Evolutionary conservation across 768 basidiomycete genomes (phyloP).

Genomic region (Sutorius australiensis): DNA sequence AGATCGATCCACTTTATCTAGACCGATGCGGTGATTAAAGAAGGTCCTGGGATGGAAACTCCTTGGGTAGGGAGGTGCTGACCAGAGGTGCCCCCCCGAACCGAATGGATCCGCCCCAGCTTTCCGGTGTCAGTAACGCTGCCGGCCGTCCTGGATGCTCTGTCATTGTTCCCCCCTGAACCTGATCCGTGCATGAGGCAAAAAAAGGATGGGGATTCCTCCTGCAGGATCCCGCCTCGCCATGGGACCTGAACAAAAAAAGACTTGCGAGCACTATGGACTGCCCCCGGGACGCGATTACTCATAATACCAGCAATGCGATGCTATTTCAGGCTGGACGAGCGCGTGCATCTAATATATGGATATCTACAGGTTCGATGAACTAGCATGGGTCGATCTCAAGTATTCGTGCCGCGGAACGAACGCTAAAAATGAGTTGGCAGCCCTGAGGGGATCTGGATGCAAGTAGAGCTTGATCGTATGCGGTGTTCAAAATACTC

Average conservation of each 20-base stretch:
- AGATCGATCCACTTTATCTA: slow-evolving; percentile 11
- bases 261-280: not conserved
- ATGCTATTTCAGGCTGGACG: not conserved
- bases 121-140: slow-evolving; percentile 31
- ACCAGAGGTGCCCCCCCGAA: slow-evolving; percentile 31
- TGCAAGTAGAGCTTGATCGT: not conserved
- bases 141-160: slow-evolving; percentile 30
- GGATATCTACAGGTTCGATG: no score
- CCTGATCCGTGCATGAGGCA: not conserved
- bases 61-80: slow-evolving; percentile 5
- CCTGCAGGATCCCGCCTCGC: not conserved
- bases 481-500: not conserved
- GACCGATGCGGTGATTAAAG: slow-evolving; percentile 9
- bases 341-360: not conserved
- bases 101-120: no score
- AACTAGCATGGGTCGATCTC: not conserved
- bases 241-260: not conserved
- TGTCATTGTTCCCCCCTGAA: slow-evolving; percentile 9
- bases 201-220: not conserved
- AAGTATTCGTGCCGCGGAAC: not conserved
- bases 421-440: not conserved
- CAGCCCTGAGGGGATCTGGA: not conserved
- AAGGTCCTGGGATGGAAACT: slow-evolving; percentile 12
- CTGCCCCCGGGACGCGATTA: no score
- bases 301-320: no score